Conservation (phyloP, 2,329 filamentous ascomycete species). For the Phoma sp. region DNA sequence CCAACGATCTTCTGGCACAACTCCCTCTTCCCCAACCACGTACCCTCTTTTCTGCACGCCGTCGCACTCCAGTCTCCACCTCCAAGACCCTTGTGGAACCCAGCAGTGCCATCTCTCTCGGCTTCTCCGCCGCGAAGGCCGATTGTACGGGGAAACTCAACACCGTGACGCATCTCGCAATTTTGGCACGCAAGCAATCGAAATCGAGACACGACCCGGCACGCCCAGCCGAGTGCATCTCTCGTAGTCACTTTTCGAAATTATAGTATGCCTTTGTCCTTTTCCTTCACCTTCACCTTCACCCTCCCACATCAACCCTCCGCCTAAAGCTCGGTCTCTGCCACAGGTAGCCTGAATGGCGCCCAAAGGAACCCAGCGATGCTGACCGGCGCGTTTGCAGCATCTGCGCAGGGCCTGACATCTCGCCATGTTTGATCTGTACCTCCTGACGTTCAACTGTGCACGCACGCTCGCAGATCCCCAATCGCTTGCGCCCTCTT, state of each 20-base stretch:
- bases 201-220: neutral
- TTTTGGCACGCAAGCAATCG: neutral
- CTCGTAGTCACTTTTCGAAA: neutral
- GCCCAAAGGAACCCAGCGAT: conserved; percentile 16
- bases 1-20: conserved; percentile 15
- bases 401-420: conserved; percentile 3
- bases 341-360: neutral
- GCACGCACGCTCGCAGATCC: conserved; percentile 74
- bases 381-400: conserved; percentile 31
- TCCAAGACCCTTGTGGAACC: conserved; percentile 24
- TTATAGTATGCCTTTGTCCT: neutral
- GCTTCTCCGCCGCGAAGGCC: conserved; percentile 3
- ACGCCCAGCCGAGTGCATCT: neutral
- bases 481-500: conserved; percentile 71
- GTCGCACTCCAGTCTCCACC: conserved; percentile 25
- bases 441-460: conserved; percentile 91
- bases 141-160: conserved; percentile 3
- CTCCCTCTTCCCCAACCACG: conserved; percentile 15
- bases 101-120: neutral
- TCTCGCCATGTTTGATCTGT: conserved; percentile 63
- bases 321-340: too few species aligned
- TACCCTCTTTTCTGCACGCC: conserved; percentile 33
- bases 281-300: too few species aligned
- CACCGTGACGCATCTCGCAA: neutral
- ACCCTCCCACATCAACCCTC: too few species aligned